A percentile compares a stretch with the other conserved stretches of the same genome.
phyloP scores from a whole-genome alignment of 306 rosid species.

The Malus sieversii region DNA sequence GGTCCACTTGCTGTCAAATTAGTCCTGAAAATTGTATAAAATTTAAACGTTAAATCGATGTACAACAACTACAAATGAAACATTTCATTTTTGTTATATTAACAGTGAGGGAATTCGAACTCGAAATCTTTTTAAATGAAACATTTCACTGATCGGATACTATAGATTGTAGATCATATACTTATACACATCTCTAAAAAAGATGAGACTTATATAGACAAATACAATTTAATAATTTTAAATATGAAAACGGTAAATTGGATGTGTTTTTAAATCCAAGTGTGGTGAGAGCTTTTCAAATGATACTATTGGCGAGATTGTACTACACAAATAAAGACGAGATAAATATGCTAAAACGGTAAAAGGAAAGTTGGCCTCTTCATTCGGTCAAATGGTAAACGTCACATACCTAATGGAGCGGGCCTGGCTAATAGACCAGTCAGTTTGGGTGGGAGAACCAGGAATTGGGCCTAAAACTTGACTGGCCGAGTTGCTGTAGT shows the following conservation, averaged over 20 bases:
- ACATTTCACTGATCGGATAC: not conserved
- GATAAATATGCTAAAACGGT: no score
- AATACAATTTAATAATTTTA: no score
- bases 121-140: no score
- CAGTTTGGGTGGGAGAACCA: conserved; percentile 50
- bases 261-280: no score
- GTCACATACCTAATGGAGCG: conserved; percentile 54
- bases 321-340: not conserved
- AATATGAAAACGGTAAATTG: no score
- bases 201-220: no score
- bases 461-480: conserved; percentile 58
- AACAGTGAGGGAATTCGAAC: no score
- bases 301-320: no score
- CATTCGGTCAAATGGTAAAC: no score
- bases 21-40: conserved; percentile 42
- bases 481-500: conserved; percentile 54
- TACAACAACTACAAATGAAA: not conserved
- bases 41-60: not conserved
- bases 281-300: no score
- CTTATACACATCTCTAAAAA: not conserved
- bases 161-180: not conserved
- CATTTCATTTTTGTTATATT: not conserved
- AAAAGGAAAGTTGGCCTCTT: no score
- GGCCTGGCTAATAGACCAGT: conserved; percentile 81
- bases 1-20: conserved; percentile 95